phyloP scores from a whole-genome alignment of 2,329 filamentous ascomycete species.

The Myriosclerotinia scirpicola region DNA sequence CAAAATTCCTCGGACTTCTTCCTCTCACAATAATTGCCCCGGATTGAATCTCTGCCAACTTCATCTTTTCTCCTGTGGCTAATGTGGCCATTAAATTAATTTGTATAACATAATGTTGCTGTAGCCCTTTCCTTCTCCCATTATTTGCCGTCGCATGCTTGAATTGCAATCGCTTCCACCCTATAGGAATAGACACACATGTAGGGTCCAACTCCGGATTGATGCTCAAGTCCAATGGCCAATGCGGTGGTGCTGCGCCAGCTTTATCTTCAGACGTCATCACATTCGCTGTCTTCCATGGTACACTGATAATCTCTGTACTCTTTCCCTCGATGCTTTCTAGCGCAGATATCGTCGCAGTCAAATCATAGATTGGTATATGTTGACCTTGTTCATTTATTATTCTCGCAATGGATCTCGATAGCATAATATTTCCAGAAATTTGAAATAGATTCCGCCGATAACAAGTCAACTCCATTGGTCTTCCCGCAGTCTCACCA shows the following conservation, averaged over 20 bases:
- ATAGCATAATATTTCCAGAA: constrained; percentile 79
- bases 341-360: constrained; percentile 78
- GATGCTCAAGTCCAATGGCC: constrained; percentile 54
- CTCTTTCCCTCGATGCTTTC: constrained; percentile 91
- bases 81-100: constrained; percentile 79
- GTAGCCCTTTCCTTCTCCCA: constrained; percentile 85
- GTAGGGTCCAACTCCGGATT: constrained; percentile 75
- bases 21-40: constrained; percentile 95
- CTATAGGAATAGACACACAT: constrained; percentile 76
- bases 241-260: constrained; percentile 55
- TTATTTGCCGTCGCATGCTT: constrained; percentile 97
- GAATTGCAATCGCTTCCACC: constrained; percentile 94
- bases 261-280: constrained; percentile 38
- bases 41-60: constrained; percentile 82
- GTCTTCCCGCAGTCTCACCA: constrained; percentile 49
- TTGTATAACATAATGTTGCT: constrained; percentile 91
- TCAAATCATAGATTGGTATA: constrained; percentile 73
- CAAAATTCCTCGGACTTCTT: constrained; percentile 90
- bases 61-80: constrained; percentile 61
- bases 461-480: constrained; percentile 89
- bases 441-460: constrained; percentile 94
- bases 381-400: constrained; percentile 78
- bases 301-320: constrained; percentile 94
- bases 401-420: constrained; percentile 67
- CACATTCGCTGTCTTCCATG: constrained; percentile 70